These are phyloP conservation scores for Elsinoe arachidis DNA, from an alignment of 2,329 filamentous ascomycete species.

Conservation along the genomic window DNA sequence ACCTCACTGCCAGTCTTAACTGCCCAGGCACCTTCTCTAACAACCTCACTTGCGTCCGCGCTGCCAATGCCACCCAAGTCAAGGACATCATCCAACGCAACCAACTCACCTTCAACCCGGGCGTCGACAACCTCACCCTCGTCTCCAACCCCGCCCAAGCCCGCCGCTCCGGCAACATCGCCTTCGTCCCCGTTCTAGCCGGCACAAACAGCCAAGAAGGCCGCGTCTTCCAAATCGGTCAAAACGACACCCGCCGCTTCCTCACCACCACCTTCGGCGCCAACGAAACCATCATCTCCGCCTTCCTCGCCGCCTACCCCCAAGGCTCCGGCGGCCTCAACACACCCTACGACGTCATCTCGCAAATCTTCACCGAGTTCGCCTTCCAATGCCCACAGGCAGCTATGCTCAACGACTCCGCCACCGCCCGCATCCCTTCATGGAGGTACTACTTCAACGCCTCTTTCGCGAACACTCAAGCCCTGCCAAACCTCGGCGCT, in stretches of 20 bases:
- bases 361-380: conserved; percentile 24
- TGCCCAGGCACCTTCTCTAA: conserved; percentile 22
- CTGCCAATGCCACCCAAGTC: conserved; percentile 25
- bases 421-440: conserved; percentile 24
- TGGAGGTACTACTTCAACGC: conserved; percentile 34
- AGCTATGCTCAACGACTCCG: conserved; percentile 24
- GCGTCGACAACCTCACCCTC: conserved; percentile 27
- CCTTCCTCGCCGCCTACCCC: conserved; percentile 24
- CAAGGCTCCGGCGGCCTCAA: conserved; percentile 18
- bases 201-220: conserved; percentile 31
- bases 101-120: conserved; percentile 25
- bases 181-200: conserved; percentile 28
- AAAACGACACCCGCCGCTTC: conserved; percentile 21
- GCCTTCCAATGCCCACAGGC: conserved; percentile 24
- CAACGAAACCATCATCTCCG: conserved; percentile 18
- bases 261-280: conserved; percentile 18
- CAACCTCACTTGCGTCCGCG: conserved; percentile 25
- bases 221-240: conserved; percentile 25
- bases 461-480: conserved; percentile 27
- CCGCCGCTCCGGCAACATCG: conserved; percentile 25
- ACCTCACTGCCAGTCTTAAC: conserved; percentile 21
- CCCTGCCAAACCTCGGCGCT: conserved; percentile 24
- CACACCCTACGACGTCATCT: conserved; percentile 22
- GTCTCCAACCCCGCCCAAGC: conserved; percentile 22
- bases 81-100: conserved; percentile 26